Percentiles rank a stretch among this genome's conserved stretches.
Conservation (phyloP, 257 asterid species). For the Penstemon davidsonii region DNA sequence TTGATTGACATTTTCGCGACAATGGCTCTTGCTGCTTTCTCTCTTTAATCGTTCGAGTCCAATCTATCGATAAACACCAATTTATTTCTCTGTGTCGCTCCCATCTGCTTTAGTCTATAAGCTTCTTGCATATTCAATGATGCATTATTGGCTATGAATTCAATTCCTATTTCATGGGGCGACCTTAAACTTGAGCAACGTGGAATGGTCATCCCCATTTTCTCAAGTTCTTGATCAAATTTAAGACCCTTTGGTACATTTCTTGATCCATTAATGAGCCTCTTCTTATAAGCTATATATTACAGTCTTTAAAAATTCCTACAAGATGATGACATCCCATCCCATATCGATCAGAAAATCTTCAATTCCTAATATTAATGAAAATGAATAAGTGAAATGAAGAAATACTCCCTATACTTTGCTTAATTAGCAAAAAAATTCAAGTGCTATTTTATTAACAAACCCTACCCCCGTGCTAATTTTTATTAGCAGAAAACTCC, state of each 20-base stretch:
- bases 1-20: constrained; percentile 48
- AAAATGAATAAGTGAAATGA: too few relatives aligned
- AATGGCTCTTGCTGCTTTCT: constrained; percentile 38
- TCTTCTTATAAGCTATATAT: constrained; percentile 64
- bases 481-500: too few relatives aligned
- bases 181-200: constrained; percentile 60
- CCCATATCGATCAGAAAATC: too few relatives aligned
- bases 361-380: too few relatives aligned
- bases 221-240: constrained; percentile 47
- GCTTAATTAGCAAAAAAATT: too few relatives aligned
- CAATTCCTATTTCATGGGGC: too few relatives aligned
- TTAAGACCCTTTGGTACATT: constrained; percentile 33
- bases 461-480: too few relatives aligned
- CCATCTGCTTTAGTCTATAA: constrained; percentile 48
- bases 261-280: constrained; percentile 32
- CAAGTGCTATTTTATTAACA: too few relatives aligned
- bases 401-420: too few relatives aligned
- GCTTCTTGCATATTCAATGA: constrained; percentile 45
- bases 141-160: constrained; percentile 37
- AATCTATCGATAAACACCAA: constrained; percentile 30
- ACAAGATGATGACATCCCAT: constrained; percentile 7
- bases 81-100: constrained; percentile 52
- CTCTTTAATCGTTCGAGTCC: constrained; percentile 41
- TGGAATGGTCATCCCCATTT: constrained; percentile 39
- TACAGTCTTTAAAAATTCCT: constrained; percentile 77